phyloP scores from a whole-genome alignment of 2,329 filamentous ascomycete species.

The Zasmidium angulare region DNA sequence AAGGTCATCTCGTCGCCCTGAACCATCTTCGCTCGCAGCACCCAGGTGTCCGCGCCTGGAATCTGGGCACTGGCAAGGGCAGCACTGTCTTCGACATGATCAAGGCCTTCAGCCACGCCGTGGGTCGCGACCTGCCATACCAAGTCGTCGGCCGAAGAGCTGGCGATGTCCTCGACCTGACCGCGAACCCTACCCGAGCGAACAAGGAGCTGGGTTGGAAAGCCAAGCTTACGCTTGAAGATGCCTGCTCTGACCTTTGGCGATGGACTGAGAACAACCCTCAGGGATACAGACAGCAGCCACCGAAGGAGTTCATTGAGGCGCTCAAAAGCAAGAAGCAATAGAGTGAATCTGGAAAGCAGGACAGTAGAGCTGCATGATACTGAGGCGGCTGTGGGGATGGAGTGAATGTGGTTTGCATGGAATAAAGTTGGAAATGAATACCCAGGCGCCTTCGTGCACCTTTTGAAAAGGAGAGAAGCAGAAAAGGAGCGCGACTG shows the following conservation, averaged over 20 bases:
- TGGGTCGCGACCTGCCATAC: constrained; percentile 83
- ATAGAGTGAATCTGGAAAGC: no score
- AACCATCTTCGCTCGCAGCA: constrained; percentile 82
- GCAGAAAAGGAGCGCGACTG: no score
- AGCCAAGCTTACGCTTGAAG: constrained; percentile 84
- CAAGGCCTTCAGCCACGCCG: constrained; percentile 84
- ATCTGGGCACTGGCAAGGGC: constrained; percentile 89
- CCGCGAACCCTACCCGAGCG: constrained; percentile 82
- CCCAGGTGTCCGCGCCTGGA: constrained; percentile 93
- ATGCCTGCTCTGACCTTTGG: constrained; percentile 93
- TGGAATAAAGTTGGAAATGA: no score
- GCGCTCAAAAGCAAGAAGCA: constrained; percentile 36
- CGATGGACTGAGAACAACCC: constrained; percentile 97
- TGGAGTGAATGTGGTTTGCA: no score
- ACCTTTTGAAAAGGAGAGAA: neutral
- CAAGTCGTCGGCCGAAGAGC: constrained; percentile 78
- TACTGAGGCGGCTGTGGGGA: no score
- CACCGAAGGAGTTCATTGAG: constrained; percentile 78
- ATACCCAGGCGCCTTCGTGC: no score
- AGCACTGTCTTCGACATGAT: constrained; percentile 98
- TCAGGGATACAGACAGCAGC: constrained; percentile 86
- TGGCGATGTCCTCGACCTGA: constrained; percentile 92
- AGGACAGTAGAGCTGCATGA: no score
- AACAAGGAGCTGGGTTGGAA: constrained; percentile 91
- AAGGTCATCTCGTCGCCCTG: constrained; percentile 82